These are phyloP conservation scores for Limonium bicolor DNA, from an alignment of 148 eudicot genomes.

Conservation along the genomic window DNA sequence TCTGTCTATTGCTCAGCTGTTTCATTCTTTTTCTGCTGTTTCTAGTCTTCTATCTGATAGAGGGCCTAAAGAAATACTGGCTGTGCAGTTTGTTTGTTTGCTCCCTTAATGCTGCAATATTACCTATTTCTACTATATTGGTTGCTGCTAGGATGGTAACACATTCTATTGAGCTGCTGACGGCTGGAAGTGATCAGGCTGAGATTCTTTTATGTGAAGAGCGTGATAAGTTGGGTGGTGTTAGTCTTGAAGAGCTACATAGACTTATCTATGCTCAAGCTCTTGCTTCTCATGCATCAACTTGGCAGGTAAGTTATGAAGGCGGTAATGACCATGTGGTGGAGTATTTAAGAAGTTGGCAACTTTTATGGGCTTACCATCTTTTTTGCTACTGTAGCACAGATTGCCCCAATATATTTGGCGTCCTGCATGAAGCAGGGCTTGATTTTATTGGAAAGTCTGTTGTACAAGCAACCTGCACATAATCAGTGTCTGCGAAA, in stretches of 20 bases:
- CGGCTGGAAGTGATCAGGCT: slow-evolving; percentile 68
- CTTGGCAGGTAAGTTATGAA: slow-evolving; percentile 75
- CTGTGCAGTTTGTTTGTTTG: too few species aligned
- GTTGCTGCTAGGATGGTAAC: slow-evolving; percentile 67
- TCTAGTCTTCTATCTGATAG: too few species aligned
- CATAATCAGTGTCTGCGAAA: slow-evolving; percentile 64
- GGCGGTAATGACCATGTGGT: not conserved
- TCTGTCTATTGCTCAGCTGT: too few species aligned
- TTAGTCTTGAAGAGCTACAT: slow-evolving; percentile 88
- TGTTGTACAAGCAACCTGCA: slow-evolving; percentile 71
- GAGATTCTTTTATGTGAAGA: slow-evolving; percentile 64
- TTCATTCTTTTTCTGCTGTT: too few species aligned
- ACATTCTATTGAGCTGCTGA: slow-evolving; percentile 86
- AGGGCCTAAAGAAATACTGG: too few species aligned
- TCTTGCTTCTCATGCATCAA: slow-evolving; percentile 84
- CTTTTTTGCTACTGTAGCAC: slow-evolving; percentile 6
- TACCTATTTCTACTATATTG: too few species aligned
- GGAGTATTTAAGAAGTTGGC: not conserved
- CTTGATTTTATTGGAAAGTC: slow-evolving; percentile 66
- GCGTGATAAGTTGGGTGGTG: slow-evolving; percentile 58
- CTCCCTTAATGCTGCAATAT: too few species aligned
- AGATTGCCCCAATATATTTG: slow-evolving; percentile 95
- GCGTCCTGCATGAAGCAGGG: slow-evolving; percentile 76
- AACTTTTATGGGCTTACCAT: not conserved
- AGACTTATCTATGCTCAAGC: slow-evolving; percentile 93